Evolutionary conservation across 2,329 filamentous ascomycete genomes (phyloP).

Genomic region (Pseudogymnoascus sp.): DNA sequence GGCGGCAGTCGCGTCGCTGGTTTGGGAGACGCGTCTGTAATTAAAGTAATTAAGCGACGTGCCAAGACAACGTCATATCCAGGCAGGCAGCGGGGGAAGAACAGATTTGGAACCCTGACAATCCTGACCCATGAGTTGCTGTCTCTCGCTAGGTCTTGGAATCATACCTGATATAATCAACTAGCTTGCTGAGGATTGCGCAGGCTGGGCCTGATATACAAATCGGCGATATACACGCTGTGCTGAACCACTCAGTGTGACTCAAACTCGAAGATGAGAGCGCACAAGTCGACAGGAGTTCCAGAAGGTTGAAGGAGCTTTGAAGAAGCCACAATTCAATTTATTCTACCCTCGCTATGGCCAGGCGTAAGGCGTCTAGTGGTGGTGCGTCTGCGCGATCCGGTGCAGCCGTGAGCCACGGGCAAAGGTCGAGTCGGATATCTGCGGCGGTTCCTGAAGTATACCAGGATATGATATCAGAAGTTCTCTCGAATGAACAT

Average conservation of each 20-base stretch:
- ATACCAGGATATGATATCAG: constrained; percentile 38
- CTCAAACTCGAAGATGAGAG: background rate
- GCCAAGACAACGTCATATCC: constrained; percentile 1
- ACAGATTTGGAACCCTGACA: background rate
- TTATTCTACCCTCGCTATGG: background rate
- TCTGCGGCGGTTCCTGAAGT: constrained; percentile 31
- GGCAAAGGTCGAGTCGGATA: background rate
- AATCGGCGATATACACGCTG: background rate
- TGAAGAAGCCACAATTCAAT: background rate
- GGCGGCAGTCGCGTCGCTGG: constrained; percentile 1
- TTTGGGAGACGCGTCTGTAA: constrained; percentile 6
- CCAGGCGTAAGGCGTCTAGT: background rate
- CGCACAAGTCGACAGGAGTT: background rate
- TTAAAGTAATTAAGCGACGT: background rate
- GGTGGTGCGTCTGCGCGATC: background rate
- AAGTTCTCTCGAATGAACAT: constrained; percentile 28
- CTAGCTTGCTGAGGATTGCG: background rate
- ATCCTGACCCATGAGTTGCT: background rate
- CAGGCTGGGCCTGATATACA: background rate
- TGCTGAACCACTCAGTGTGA: background rate
- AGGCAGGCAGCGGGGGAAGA: background rate
- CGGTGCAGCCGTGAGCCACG: background rate
- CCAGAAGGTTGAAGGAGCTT: background rate
- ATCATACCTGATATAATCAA: background rate
- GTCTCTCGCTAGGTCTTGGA: background rate